phyloP scores from a whole-genome alignment of 2,329 filamentous ascomycete species.

The Paecilomyces dactylethromorphus region DNA sequence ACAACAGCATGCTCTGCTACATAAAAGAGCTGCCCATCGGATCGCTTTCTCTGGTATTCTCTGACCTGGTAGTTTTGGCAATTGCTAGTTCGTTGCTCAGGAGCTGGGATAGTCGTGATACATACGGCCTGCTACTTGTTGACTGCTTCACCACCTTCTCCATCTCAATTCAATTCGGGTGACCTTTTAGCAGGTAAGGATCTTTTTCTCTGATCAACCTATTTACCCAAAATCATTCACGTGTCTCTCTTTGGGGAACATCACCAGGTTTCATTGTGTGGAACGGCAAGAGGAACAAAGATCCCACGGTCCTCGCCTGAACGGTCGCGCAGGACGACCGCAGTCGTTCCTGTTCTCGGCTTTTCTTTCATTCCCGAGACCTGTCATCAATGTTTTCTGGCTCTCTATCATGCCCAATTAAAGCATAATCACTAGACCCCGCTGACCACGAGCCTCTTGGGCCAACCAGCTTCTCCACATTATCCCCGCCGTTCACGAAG shows the following conservation, averaged over 20 bases:
- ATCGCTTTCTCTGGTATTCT: not conserved
- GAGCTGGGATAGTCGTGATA: not conserved
- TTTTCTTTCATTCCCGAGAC: not conserved
- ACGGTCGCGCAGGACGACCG: not conserved
- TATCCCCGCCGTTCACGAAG: conserved; percentile 18
- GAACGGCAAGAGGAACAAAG: not conserved
- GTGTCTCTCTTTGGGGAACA: not conserved
- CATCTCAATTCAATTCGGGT: not conserved
- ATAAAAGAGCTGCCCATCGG: not conserved
- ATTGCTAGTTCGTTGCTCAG: not conserved
- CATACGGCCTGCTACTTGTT: not conserved
- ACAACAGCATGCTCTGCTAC: not conserved
- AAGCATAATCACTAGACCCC: not conserved
- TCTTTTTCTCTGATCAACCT: not conserved
- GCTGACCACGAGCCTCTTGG: not conserved
- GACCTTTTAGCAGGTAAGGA: not conserved
- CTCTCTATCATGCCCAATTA: not conserved
- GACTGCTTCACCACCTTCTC: not conserved
- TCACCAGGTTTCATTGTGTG: not conserved
- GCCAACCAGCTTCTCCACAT: conserved; percentile 20
- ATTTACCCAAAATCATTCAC: not conserved
- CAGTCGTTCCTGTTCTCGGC: not conserved
- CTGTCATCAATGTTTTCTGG: not conserved
- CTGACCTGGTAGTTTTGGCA: not conserved
- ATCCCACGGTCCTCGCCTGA: no score